phyloP scores from a whole-genome alignment of 805 yeast species.

The Ogataea trehalophila region DNA sequence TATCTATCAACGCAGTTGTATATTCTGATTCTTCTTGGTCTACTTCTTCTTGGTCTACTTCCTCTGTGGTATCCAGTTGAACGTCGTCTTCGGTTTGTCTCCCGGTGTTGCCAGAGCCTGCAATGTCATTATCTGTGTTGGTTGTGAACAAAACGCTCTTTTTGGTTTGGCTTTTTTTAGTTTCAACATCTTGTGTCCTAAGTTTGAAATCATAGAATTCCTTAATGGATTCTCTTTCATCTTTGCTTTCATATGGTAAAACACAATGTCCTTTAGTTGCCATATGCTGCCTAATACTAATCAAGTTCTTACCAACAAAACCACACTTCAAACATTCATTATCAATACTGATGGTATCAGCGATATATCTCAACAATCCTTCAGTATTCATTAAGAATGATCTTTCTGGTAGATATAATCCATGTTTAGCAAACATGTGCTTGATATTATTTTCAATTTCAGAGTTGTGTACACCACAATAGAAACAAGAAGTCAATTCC shows the following conservation, averaged over 20 bases:
- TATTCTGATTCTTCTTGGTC: constrained; percentile 27
- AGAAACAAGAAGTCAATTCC: constrained; percentile 40
- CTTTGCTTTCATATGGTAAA: constrained; percentile 79
- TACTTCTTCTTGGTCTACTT: constrained; percentile 10
- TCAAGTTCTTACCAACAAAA: constrained; percentile 72
- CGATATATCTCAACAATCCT: constrained; percentile 68
- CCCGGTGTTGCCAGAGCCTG: constrained; percentile 29
- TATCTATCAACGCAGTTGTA: constrained; percentile 27
- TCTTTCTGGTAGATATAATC: constrained; percentile 82
- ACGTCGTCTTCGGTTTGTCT: constrained; percentile 26
- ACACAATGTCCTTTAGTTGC: constrained; percentile 78
- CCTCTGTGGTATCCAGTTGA: constrained; percentile 21
- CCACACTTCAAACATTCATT: constrained; percentile 77
- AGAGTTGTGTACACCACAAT: constrained; percentile 38
- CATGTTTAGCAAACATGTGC: constrained; percentile 78
- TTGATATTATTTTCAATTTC: constrained; percentile 43
- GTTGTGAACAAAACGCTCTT: constrained; percentile 25
- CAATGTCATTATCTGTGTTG: constrained; percentile 24
- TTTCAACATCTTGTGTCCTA: background rate
- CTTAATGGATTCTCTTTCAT: constrained; percentile 64
- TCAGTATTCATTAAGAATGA: constrained; percentile 59
- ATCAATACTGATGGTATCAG: constrained; percentile 73
- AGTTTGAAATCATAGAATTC: constrained; percentile 71
- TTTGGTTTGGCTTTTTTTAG: background rate
- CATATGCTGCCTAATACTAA: constrained; percentile 87